Evolutionary conservation across 495 filamentous ascomycete species (phyloP).

Genomic region (Tetracladium setigerum): DNA sequence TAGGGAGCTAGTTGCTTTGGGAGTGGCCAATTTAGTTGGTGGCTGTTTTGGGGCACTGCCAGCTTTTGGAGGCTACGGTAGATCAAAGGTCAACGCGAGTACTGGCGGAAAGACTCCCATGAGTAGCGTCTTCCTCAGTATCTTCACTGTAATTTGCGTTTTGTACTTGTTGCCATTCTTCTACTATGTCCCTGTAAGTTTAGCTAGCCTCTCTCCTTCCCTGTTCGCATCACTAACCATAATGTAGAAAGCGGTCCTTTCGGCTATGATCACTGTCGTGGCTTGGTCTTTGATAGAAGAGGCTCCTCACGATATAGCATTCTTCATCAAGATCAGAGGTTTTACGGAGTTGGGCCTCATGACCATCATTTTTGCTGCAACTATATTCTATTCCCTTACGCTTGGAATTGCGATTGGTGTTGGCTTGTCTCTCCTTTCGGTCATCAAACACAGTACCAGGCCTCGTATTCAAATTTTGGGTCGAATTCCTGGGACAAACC

Average conservation of each 20-base stretch:
- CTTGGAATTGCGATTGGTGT: slow-evolving; percentile 86
- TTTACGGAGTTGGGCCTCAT: slow-evolving; percentile 82
- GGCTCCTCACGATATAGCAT: slow-evolving; percentile 80
- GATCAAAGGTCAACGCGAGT: slow-evolving; percentile 88
- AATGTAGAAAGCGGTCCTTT: slow-evolving; percentile 83
- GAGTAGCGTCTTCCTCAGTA: slow-evolving; percentile 74
- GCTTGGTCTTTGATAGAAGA: slow-evolving; percentile 94
- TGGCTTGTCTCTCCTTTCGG: slow-evolving; percentile 76
- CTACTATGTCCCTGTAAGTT: slow-evolving; percentile 82
- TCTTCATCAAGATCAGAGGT: slow-evolving; percentile 81
- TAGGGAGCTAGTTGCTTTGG: slow-evolving; percentile 87
- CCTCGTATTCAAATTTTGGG: slow-evolving; percentile 97
- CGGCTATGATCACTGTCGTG: slow-evolving; percentile 90
- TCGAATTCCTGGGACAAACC: slow-evolving; percentile 70
- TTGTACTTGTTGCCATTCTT: slow-evolving; percentile 82
- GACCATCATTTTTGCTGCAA: slow-evolving; percentile 79
- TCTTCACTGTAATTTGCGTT: slow-evolving; percentile 75
- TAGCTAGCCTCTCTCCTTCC: neutral
- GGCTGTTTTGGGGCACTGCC: slow-evolving; percentile 86
- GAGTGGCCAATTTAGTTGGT: slow-evolving; percentile 83
- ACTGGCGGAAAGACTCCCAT: slow-evolving; percentile 92
- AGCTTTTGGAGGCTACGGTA: slow-evolving; percentile 92
- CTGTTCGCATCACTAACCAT: slow-evolving; percentile 19
- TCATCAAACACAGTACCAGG: slow-evolving; percentile 82
- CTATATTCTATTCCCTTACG: slow-evolving; percentile 85